phyloP scores from a whole-genome alignment of 2,329 filamentous ascomycete genomes.

The Onygenales sp. region DNA sequence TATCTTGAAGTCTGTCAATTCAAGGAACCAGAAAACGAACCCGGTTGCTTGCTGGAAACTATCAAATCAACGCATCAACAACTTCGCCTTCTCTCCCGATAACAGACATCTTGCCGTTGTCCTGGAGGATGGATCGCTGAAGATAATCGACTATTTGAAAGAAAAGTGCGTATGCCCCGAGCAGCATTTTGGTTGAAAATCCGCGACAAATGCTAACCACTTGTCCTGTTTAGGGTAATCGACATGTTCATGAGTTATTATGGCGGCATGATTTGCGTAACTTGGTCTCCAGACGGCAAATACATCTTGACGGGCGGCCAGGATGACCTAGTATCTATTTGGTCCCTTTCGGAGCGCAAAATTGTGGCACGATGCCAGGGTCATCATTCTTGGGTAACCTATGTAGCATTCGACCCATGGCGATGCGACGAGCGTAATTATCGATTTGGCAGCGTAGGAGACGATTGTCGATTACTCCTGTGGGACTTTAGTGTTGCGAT shows the following conservation, averaged over 20 bases:
- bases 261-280: slow-evolving; percentile 83
- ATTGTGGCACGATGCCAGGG: slow-evolving; percentile 90
- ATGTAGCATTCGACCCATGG: slow-evolving; percentile 93
- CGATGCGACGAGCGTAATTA: slow-evolving; percentile 92
- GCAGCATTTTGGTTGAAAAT: no score
- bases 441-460: slow-evolving; percentile 89
- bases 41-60: slow-evolving; percentile 89
- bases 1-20: slow-evolving; percentile 84
- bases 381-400: slow-evolving; percentile 90
- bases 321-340: slow-evolving; percentile 92
- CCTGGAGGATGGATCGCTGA: slow-evolving; percentile 79
- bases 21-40: slow-evolving; percentile 86
- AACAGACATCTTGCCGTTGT: slow-evolving; percentile 79
- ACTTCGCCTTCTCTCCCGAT: slow-evolving; percentile 87
- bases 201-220: not conserved
- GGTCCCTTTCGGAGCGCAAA: slow-evolving; percentile 73
- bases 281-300: slow-evolving; percentile 95
- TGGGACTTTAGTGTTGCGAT: slow-evolving; percentile 99
- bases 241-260: slow-evolving; percentile 89
- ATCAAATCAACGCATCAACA: slow-evolving; percentile 82
- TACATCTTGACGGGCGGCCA: slow-evolving; percentile 93
- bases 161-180: slow-evolving; percentile 57
- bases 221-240: slow-evolving; percentile 51
- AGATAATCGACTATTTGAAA: slow-evolving; percentile 83
- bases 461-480: slow-evolving; percentile 79